Conservation (phyloP, 2,329 filamentous ascomycete species). For the Pyrenochaeta sp. region DNA sequence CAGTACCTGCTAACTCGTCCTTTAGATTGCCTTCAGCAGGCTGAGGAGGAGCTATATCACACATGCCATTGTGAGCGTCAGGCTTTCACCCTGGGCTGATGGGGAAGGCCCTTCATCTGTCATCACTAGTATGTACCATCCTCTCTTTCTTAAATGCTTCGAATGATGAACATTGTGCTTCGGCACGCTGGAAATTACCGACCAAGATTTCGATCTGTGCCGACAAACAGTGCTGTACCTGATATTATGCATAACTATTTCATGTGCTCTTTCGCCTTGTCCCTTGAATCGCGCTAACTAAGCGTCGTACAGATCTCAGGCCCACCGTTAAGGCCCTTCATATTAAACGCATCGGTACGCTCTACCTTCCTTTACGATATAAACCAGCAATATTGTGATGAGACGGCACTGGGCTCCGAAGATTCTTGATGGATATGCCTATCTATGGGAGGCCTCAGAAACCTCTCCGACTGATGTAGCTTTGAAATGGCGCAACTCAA, state of each 20-base stretch:
- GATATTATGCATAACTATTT: constrained; percentile 32
- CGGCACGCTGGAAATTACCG: constrained; percentile 56
- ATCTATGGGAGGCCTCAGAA: constrained; percentile 99
- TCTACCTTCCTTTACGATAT: constrained; percentile 16
- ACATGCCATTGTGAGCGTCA: too few species aligned
- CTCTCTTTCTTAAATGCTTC: constrained; percentile 8
- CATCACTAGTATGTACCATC: constrained; percentile 7
- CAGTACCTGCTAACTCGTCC: constrained; percentile 23
- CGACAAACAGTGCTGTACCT: constrained; percentile 53
- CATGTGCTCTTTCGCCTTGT: constrained; percentile 7
- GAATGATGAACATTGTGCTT: constrained; percentile 51
- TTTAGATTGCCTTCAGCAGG: too few species aligned
- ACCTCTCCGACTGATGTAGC: constrained; percentile 91
- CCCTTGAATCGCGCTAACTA: constrained; percentile 26
- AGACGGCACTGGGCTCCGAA: constrained; percentile 98
- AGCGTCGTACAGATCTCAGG: constrained; percentile 4
- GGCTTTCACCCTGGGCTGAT: too few species aligned
- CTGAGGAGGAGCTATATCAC: too few species aligned
- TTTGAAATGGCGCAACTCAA: constrained; percentile 5
- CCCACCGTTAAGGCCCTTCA: neutral
- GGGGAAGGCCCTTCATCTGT: too few species aligned
- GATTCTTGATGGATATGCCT: constrained; percentile 81
- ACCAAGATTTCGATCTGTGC: constrained; percentile 50
- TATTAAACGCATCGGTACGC: constrained; percentile 31
- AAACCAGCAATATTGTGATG: constrained; percentile 66